A percentile compares a stretch with the other conserved stretches of the same genome.
Evolutionary conservation across 148 eudicot genomes (phyloP).

Genomic region (Linanthus parryae): DNA sequence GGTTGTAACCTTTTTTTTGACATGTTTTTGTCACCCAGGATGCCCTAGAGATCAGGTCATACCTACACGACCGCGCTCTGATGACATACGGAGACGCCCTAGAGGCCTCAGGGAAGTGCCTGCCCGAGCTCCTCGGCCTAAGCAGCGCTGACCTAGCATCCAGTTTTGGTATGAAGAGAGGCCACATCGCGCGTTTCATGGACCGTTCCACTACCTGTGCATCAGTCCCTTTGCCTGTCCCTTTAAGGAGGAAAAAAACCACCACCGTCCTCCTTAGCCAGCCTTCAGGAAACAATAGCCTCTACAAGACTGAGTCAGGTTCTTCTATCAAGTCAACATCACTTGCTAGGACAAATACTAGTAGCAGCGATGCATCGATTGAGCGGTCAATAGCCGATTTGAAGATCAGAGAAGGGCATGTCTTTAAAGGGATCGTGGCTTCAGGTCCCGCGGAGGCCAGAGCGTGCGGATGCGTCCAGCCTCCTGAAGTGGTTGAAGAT

Average conservation of each 20-base stretch:
- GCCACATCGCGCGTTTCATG: constrained; percentile 37
- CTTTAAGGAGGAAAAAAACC: constrained; percentile 10
- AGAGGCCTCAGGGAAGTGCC: constrained; percentile 33
- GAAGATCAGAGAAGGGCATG: constrained; percentile 32
- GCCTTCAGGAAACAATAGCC: constrained; percentile 17
- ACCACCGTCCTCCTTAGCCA: too few species aligned
- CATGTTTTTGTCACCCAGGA: constrained; percentile 18
- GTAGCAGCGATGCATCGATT: constrained; percentile 11
- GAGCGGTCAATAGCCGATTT: constrained; percentile 29
- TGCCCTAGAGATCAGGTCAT: constrained; percentile 42
- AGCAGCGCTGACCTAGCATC: constrained; percentile 24
- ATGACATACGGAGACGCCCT: constrained; percentile 35
- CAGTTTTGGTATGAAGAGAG: constrained; percentile 38
- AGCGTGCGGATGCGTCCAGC: constrained; percentile 40
- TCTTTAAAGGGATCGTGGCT: constrained; percentile 42
- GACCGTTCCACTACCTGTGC: constrained; percentile 20
- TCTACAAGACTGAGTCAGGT: background rate
- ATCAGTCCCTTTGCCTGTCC: constrained; percentile 17
- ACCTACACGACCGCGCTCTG: constrained; percentile 45
- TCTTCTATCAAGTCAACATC: background rate
- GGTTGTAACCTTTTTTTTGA: background rate
- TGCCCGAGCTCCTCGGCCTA: constrained; percentile 30
- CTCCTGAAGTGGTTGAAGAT: constrained; percentile 28
- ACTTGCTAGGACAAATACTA: constrained; percentile 5
- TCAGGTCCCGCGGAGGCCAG: constrained; percentile 31